These are phyloP conservation scores for Lentinus tigrinus DNA, from an alignment of 768 basidiomycete genomes.

Conservation along the genomic window DNA sequence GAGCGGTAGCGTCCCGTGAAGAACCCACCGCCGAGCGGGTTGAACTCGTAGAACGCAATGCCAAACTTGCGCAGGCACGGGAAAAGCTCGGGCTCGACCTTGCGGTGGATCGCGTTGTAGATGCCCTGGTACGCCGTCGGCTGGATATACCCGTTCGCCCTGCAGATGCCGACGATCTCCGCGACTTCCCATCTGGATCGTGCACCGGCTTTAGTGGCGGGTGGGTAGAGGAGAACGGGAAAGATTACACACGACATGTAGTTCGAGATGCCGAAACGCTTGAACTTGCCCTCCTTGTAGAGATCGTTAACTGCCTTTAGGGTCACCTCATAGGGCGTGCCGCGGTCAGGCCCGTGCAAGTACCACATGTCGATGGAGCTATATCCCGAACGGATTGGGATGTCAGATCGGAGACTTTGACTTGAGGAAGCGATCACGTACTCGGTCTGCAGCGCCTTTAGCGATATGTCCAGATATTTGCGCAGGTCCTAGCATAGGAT, in stretches of 20 bases:
- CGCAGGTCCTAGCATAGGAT: neutral
- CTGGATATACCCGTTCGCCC: slow-evolving; percentile 44
- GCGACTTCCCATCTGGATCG: slow-evolving; percentile 43
- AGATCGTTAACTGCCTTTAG: slow-evolving; percentile 46
- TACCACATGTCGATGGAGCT: slow-evolving; percentile 45
- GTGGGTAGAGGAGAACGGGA: neutral
- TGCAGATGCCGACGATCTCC: slow-evolving; percentile 42
- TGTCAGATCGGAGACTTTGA: slow-evolving; percentile 1
- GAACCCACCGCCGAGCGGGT: slow-evolving; percentile 39
- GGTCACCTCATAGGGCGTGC: slow-evolving; percentile 46
- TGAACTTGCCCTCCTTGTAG: slow-evolving; percentile 52
- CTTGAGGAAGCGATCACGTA: slow-evolving; percentile 15
- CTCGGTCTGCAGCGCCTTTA: slow-evolving; percentile 50
- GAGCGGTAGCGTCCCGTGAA: slow-evolving; percentile 39
- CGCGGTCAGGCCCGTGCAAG: slow-evolving; percentile 45
- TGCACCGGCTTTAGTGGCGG: neutral
- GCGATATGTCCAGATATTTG: slow-evolving; percentile 24
- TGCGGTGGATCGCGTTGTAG: slow-evolving; percentile 42
- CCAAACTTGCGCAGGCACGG: slow-evolving; percentile 43
- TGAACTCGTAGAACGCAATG: slow-evolving; percentile 41
- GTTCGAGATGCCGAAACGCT: slow-evolving; percentile 45
- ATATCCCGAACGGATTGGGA: neutral
- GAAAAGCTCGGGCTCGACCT: slow-evolving; percentile 40
- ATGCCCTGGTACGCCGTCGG: slow-evolving; percentile 50
- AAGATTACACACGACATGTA: slow-evolving; percentile 37